Conservation (phyloP, 192 early-diverging fungal genomes). For the Linnemannia hyalina region DNA sequence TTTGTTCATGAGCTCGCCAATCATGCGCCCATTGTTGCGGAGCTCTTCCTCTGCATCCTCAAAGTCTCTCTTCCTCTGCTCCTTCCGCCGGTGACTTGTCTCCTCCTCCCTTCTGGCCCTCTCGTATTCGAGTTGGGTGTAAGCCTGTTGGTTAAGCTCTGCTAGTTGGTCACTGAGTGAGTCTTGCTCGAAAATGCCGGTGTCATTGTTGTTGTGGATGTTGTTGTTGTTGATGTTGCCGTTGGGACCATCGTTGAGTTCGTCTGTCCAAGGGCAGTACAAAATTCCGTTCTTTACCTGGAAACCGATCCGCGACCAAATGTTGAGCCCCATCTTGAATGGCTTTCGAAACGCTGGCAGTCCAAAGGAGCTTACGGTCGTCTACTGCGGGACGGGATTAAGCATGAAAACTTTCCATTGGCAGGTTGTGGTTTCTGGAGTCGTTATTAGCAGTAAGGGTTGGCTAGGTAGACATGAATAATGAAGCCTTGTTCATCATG, state of each 20-base stretch:
- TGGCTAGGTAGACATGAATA: no score
- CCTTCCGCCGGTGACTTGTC: neutral
- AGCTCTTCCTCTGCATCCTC: slow-evolving; percentile 12
- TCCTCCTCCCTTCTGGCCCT: slow-evolving; percentile 11
- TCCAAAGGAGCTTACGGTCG: no score
- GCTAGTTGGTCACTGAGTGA: slow-evolving; percentile 17
- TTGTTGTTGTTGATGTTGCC: neutral
- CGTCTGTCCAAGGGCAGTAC: neutral
- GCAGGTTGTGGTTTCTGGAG: no score
- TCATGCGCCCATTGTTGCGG: slow-evolving; percentile 3
- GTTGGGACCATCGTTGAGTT: slow-evolving; percentile 7
- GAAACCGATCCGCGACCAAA: no score
- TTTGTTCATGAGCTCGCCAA: slow-evolving; percentile 6
- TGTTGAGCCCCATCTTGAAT: no score
- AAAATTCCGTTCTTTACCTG: no score
- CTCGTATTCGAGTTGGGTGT: slow-evolving; percentile 20
- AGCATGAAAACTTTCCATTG: no score
- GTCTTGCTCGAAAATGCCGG: slow-evolving; percentile 12
- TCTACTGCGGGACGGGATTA: no score
- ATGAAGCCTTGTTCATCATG: no score
- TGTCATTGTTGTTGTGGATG: neutral
- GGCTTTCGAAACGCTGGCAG: no score
- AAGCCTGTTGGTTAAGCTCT: neutral
- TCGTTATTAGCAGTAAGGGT: no score
- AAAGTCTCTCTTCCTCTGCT: slow-evolving; percentile 18